phyloP scores from a whole-genome alignment of 2,329 filamentous ascomycete species.

The Aschersonia sp. region DNA sequence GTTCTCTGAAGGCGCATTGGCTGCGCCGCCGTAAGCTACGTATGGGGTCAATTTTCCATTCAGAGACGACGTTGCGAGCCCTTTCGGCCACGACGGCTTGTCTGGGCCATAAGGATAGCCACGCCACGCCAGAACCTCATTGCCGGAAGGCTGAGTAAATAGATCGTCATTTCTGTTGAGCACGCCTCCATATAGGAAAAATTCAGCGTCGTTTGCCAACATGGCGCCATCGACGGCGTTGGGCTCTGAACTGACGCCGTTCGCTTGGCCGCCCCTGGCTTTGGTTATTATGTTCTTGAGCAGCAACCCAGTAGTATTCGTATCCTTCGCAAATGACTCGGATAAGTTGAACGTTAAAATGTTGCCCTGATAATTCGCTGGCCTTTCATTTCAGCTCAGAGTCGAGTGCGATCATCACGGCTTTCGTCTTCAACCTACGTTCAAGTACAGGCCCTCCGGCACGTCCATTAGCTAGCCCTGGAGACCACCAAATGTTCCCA shows the following conservation, averaged over 20 bases:
- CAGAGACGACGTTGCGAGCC: conserved; percentile 27
- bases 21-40: conserved; percentile 48
- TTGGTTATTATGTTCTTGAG: conserved; percentile 28
- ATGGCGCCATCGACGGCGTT: conserved; percentile 49
- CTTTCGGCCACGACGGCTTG: conserved; percentile 24
- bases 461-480: conserved; percentile 30
- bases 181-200: conserved; percentile 48
- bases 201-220: conserved; percentile 48
- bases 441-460: conserved; percentile 11
- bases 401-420: not conserved
- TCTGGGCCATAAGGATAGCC: conserved; percentile 34
- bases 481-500: conserved; percentile 38
- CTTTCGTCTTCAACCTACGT: conserved; percentile 20
- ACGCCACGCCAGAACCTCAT: conserved; percentile 36
- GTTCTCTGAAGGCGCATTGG: conserved; percentile 54
- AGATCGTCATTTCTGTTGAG: conserved; percentile 20
- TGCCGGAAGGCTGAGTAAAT: conserved; percentile 21
- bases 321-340: conserved; percentile 32
- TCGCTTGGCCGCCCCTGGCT: conserved; percentile 27
- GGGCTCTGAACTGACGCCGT: conserved; percentile 36
- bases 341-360: conserved; percentile 46
- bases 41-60: conserved; percentile 39
- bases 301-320: conserved; percentile 40
- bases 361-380: conserved; percentile 36
- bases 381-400: conserved; percentile 2